Percentiles rank a stretch among this genome's conserved stretches.
Conservation (phyloP, 2,329 filamentous ascomycete species). For the Penicillium sp. region DNA sequence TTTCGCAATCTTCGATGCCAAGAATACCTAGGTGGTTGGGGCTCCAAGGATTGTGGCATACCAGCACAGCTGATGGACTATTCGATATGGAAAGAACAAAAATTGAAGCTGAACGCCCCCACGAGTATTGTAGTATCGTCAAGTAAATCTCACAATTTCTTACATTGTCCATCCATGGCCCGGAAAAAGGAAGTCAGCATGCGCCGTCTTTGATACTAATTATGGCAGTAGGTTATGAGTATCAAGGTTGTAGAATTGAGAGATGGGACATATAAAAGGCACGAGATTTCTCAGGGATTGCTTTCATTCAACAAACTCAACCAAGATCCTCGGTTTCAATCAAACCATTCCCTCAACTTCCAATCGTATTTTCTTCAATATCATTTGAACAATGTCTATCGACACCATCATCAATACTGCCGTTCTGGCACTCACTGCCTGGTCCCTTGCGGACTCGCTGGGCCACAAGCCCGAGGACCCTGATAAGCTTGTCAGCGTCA, state of each 20-base stretch:
- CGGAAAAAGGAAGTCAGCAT: neutral
- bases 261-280: neutral
- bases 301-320: neutral
- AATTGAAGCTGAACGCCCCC: neutral
- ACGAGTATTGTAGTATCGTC: neutral
- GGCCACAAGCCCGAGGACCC: neutral
- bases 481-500: neutral
- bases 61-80: neutral
- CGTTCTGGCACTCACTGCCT: neutral
- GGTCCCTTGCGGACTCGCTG: slow-evolving; percentile 1
- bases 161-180: neutral
- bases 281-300: neutral
- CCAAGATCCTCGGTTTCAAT: neutral
- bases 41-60: neutral
- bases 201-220: neutral
- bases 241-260: neutral
- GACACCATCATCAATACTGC: neutral
- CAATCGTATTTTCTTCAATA: neutral
- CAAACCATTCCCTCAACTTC: neutral
- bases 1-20: neutral
- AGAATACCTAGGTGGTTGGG: neutral
- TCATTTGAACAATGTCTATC: neutral
- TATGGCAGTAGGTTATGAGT: neutral
- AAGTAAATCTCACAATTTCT: neutral
- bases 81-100: neutral